phyloP scores from a whole-genome alignment of 768 basidiomycete species.

The Suillus brevipes region DNA sequence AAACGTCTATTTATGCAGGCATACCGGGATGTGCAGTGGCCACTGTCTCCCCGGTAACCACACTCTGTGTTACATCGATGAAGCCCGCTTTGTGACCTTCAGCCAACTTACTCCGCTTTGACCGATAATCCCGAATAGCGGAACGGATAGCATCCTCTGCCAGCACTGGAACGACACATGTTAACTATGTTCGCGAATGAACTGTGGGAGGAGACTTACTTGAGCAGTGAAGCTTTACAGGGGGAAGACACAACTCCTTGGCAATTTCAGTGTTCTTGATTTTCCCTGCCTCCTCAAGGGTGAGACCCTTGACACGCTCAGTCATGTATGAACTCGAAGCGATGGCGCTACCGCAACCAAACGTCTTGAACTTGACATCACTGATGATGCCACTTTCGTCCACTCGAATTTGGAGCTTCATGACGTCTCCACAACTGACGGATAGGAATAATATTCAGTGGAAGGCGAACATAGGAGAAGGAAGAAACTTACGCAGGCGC shows the following conservation, averaged over 20 bases:
- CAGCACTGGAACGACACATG: conserved; percentile 59
- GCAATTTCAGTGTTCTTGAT: conserved; percentile 99
- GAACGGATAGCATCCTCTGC: conserved; percentile 99
- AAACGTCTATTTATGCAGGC: conserved; percentile 20
- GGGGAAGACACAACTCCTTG: conserved; percentile 92
- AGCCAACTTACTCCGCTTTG: conserved; percentile 64
- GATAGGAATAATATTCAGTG: conserved; percentile 16
- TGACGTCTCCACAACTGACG: conserved; percentile 91
- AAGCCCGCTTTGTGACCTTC: conserved; percentile 60
- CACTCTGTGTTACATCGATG: conserved; percentile 68
- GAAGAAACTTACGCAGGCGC: conserved; percentile 80
- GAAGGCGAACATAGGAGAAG: conserved; percentile 7
- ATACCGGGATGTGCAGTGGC: conserved; percentile 51
- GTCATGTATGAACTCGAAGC: conserved; percentile 99
- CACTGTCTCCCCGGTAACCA: conserved; percentile 52
- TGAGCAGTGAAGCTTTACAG: conserved; percentile 94
- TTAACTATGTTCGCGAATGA: conserved; percentile 20
- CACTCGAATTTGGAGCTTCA: conserved; percentile 99
- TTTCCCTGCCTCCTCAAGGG: conserved; percentile 89
- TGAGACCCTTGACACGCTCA: conserved; percentile 93
- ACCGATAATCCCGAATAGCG: conserved; percentile 93
- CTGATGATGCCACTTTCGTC: conserved; percentile 93
- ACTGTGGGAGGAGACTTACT: conserved; percentile 51
- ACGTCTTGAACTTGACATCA: conserved; percentile 99
- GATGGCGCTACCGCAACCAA: conserved; percentile 97